A percentile compares a stretch with the other conserved stretches of the same genome.
Conservation (phyloP, 169 alveolate genomes). For the Eimeria acervulina region DNA sequence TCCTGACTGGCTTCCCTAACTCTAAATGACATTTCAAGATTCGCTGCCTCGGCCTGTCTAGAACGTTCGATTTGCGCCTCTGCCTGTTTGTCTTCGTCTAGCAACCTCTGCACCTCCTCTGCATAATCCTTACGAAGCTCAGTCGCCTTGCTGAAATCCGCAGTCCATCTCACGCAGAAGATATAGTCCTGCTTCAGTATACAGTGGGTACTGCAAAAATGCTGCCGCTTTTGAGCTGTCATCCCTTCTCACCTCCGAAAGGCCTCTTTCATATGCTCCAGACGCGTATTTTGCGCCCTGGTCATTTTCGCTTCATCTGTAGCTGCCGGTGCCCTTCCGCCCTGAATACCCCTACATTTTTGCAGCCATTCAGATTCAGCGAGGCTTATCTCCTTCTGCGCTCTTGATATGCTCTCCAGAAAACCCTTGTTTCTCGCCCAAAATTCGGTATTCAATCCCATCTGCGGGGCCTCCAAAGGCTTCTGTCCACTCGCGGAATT, state of each 20-base stretch:
- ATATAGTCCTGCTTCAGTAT: not conserved
- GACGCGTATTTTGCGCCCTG: slow-evolving; percentile 39
- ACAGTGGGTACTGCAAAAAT: not conserved
- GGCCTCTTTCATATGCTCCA: slow-evolving; percentile 58
- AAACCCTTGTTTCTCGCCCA: slow-evolving; percentile 28
- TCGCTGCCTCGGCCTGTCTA: slow-evolving; percentile 57
- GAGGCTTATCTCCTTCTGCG: slow-evolving; percentile 29
- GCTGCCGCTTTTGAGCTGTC: not conserved
- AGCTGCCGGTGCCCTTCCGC: slow-evolving; percentile 10
- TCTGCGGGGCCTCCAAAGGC: not conserved
- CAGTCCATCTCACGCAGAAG: not conserved
- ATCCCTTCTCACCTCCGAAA: slow-evolving; percentile 41
- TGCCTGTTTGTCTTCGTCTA: slow-evolving; percentile 58
- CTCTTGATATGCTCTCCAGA: slow-evolving; percentile 38
- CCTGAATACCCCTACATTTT: slow-evolving; percentile 62
- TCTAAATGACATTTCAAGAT: slow-evolving; percentile 63
- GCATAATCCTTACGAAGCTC: slow-evolving; percentile 57
- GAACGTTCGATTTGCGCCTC: slow-evolving; percentile 63
- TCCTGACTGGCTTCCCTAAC: slow-evolving; percentile 65
- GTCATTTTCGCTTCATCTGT: slow-evolving; percentile 45
- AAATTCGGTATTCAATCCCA: not conserved
- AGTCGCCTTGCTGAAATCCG: slow-evolving; percentile 62
- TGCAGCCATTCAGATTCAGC: slow-evolving; percentile 69
- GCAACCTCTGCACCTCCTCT: slow-evolving; percentile 27
- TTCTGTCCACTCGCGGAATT: not conserved